Evolutionary conservation across 2,329 filamentous ascomycete species (phyloP).

Genomic region (Ceratocystiopsis sp.): DNA sequence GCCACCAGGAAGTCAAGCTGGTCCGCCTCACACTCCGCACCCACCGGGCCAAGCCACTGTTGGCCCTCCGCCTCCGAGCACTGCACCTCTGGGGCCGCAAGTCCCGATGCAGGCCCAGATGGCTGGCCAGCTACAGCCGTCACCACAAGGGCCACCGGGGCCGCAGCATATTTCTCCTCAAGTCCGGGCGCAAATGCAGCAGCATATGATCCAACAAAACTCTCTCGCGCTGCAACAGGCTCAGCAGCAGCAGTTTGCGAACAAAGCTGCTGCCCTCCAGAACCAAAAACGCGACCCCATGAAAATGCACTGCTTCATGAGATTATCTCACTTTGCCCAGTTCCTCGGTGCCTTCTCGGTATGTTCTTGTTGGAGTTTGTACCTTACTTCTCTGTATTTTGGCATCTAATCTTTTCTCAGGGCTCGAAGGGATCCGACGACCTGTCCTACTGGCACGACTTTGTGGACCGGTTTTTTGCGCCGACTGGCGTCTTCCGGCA

Average conservation of each 20-base stretch:
- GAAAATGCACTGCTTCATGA: slow-evolving; percentile 41
- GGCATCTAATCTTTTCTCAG: slow-evolving; percentile 16
- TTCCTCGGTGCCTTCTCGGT: slow-evolving; percentile 41
- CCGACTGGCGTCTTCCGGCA: slow-evolving; percentile 60
- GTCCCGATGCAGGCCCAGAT: slow-evolving; percentile 10
- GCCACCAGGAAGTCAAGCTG: slow-evolving; percentile 3
- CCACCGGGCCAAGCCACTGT: slow-evolving; percentile 18
- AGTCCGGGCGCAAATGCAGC: slow-evolving; percentile 16
- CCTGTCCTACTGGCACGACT: slow-evolving; percentile 59
- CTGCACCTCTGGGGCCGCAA: slow-evolving; percentile 12
- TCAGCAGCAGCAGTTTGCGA: slow-evolving; percentile 19
- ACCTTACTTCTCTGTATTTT: neutral
- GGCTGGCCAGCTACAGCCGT: too few relatives aligned
- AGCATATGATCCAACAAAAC: slow-evolving; percentile 24
- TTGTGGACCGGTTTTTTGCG: slow-evolving; percentile 72
- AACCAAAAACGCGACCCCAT: slow-evolving; percentile 33
- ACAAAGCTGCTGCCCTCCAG: slow-evolving; percentile 22
- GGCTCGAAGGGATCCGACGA: slow-evolving; percentile 46
- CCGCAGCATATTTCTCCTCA: slow-evolving; percentile 24
- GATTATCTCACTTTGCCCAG: slow-evolving; percentile 45
- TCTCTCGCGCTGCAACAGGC: slow-evolving; percentile 22
- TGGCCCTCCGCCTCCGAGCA: slow-evolving; percentile 12
- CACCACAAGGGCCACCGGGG: too few relatives aligned
- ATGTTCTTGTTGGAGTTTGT: slow-evolving; percentile 12
- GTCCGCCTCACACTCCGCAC: slow-evolving; percentile 13